Evolutionary conservation across 768 basidiomycete genomes (phyloP).

Genomic region (Termitomyces sp.): DNA sequence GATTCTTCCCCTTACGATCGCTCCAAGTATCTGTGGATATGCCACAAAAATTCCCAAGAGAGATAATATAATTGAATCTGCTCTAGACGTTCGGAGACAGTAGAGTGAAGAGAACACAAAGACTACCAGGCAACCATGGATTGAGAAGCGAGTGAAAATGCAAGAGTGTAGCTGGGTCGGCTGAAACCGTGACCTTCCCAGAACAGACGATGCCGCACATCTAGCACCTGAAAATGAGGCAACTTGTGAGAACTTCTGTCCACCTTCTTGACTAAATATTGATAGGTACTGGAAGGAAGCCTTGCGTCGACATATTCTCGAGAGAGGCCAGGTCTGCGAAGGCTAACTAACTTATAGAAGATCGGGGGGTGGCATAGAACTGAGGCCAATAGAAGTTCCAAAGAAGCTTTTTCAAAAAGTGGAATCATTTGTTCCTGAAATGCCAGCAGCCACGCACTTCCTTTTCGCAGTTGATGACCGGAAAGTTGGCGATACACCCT

Average conservation of each 20-base stretch:
- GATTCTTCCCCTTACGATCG: not conserved
- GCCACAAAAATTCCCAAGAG: not conserved
- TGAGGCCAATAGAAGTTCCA: not conserved
- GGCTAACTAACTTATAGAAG: no score
- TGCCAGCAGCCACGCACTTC: not conserved
- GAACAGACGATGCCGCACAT: not conserved
- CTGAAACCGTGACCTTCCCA: not conserved
- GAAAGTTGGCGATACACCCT: no score
- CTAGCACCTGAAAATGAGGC: not conserved
- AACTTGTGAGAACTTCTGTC: not conserved
- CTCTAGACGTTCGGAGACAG: not conserved
- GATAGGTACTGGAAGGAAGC: not conserved
- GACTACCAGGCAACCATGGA: no score
- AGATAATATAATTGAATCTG: not conserved
- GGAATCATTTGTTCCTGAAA: not conserved
- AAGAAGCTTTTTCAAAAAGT: not conserved
- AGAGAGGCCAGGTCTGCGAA: no score
- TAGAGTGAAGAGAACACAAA: not conserved
- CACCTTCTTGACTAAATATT: not conserved
- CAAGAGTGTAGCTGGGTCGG: no score
- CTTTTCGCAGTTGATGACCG: not conserved
- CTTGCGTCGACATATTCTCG: not conserved
- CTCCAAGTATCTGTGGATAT: not conserved
- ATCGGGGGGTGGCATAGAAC: not conserved
- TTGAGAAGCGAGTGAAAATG: no score